Evolutionary conservation across 805 yeast species (phyloP).

Genomic region (Candida tallmaniae): DNA sequence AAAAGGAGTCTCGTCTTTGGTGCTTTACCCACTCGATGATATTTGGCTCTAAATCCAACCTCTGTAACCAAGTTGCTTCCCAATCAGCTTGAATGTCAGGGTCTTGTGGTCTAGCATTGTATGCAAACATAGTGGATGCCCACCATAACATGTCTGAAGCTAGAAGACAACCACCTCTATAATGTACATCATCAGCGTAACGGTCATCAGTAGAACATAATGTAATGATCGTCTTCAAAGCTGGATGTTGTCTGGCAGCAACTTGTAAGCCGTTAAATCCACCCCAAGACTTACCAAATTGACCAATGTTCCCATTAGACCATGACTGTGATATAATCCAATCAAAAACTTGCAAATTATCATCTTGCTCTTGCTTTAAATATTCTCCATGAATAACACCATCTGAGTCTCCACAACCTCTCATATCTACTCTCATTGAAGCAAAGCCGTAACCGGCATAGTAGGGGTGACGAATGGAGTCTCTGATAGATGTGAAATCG

Average conservation of each 20-base stretch:
- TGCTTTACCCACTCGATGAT: conserved; percentile 39
- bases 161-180: conserved; percentile 42
- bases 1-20: conserved; percentile 41
- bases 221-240: conserved; percentile 39
- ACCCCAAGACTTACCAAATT: conserved; percentile 50
- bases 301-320: conserved; percentile 44
- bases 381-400: conserved; percentile 40
- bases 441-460: conserved; percentile 46
- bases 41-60: conserved; percentile 38
- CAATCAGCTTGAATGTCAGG: conserved; percentile 38
- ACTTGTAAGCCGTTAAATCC: conserved; percentile 45
- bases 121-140: conserved; percentile 45
- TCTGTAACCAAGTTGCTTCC: conserved; percentile 37
- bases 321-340: conserved; percentile 38
- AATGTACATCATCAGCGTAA: conserved; percentile 47
- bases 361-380: conserved; percentile 40
- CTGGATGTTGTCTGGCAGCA: conserved; percentile 45
- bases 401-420: conserved; percentile 43
- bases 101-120: conserved; percentile 44
- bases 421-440: conserved; percentile 43
- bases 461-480: conserved; percentile 42
- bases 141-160: conserved; percentile 48
- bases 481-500: conserved; percentile 43
- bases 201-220: conserved; percentile 46
- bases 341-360: conserved; percentile 38